phyloP scores from a whole-genome alignment of 805 yeast species.

The Kockiozyma suomiensis region DNA sequence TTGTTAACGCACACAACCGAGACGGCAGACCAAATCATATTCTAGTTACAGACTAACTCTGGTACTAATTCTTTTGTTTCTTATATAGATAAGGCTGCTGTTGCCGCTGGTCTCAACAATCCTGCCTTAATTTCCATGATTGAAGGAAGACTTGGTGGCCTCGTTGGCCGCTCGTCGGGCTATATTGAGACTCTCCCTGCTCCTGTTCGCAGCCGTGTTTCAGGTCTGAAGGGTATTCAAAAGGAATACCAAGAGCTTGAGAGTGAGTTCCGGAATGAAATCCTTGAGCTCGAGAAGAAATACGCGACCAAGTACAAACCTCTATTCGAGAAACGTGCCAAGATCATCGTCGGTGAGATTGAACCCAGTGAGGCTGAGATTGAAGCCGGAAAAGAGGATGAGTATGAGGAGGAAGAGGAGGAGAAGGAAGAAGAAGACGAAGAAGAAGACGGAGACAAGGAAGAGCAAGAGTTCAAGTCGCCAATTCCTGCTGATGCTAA shows the following conservation, averaged over 20 bases:
- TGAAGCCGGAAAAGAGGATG: constrained; percentile 66
- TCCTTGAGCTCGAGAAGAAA: constrained; percentile 82
- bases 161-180: constrained; percentile 86
- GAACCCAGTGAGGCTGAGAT: constrained; percentile 83
- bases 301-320: constrained; percentile 74
- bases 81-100: constrained; percentile 36
- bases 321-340: constrained; percentile 69
- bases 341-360: constrained; percentile 67
- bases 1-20: background rate
- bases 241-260: constrained; percentile 78
- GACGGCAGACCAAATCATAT: background rate
- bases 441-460: constrained; percentile 49
- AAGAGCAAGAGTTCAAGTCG: constrained; percentile 50
- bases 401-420: constrained; percentile 44
- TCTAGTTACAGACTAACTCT: background rate
- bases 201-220: constrained; percentile 71
- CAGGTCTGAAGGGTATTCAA: constrained; percentile 81
- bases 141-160: constrained; percentile 80
- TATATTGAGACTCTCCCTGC: constrained; percentile 78
- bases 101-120: constrained; percentile 57
- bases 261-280: constrained; percentile 86
- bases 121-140: constrained; percentile 85
- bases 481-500: constrained; percentile 46
- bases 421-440: constrained; percentile 40
- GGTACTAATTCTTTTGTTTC: background rate